Percentiles rank a stretch among this genome's conserved stretches.
Evolutionary conservation across 2,329 filamentous ascomycete species (phyloP).

Genomic region (Stemphylium vesicarium): DNA sequence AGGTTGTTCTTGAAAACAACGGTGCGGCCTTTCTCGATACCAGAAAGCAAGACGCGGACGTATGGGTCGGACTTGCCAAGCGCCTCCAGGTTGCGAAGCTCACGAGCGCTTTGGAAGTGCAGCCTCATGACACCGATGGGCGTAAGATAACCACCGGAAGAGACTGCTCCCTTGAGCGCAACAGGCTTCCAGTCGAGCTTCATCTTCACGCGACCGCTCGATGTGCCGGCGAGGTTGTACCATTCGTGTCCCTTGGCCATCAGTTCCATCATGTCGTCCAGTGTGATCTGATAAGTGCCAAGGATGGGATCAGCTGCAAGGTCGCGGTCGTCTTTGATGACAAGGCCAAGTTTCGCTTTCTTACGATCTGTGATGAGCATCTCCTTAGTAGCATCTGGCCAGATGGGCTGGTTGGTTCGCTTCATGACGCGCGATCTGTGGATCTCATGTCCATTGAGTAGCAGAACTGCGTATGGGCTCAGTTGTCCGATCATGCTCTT

Average conservation of each 20-base stretch:
- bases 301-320: conserved; percentile 81
- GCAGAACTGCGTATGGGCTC: conserved; percentile 86
- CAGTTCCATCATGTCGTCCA: conserved; percentile 89
- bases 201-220: conserved; percentile 87
- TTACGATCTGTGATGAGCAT: conserved; percentile 94
- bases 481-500: conserved; percentile 92
- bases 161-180: conserved; percentile 76
- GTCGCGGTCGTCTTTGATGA: conserved; percentile 95
- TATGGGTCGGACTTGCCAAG: conserved; percentile 98
- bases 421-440: conserved; percentile 92
- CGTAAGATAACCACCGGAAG: conserved; percentile 86
- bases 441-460: conserved; percentile 91
- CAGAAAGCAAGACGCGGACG: conserved; percentile 83
- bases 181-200: conserved; percentile 95
- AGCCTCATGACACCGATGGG: conserved; percentile 95
- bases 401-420: conserved; percentile 96
- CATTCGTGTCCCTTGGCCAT: conserved; percentile 94
- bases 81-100: conserved; percentile 90
- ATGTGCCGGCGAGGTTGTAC: conserved; percentile 85
- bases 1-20: conserved; percentile 97
- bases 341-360: conserved; percentile 85
- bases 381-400: conserved; percentile 91
- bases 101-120: conserved; percentile 82
- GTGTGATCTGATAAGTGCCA: conserved; percentile 92
- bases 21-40: conserved; percentile 87